Evolutionary conservation across 208 protist species (phyloP).

Genomic region (Acanthamoeba royreba): DNA sequence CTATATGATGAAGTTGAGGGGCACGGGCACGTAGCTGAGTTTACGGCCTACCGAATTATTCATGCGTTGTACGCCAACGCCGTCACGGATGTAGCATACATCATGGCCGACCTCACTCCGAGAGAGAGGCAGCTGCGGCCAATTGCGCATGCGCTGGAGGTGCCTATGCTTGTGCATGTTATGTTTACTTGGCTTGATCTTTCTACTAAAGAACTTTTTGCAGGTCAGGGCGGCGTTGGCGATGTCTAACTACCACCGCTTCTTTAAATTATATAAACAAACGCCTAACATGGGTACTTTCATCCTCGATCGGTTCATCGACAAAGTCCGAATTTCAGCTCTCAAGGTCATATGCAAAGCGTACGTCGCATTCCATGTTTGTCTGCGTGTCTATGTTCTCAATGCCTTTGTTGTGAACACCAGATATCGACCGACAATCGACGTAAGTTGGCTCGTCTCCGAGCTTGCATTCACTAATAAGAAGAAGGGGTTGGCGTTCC

Average conservation of each 20-base stretch:
- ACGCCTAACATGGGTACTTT: slow-evolving; percentile 28
- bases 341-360: slow-evolving; percentile 40
- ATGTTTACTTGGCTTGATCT: neutral
- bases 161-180: neutral
- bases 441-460: neutral
- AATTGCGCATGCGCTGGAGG: slow-evolving; percentile 1
- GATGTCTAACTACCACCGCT: slow-evolving; percentile 10
- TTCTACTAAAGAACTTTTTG: neutral
- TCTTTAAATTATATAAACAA: slow-evolving; percentile 34
- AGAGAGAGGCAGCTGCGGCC: neutral
- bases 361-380: neutral
- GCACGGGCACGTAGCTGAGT: slow-evolving; percentile 35
- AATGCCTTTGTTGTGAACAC: neutral
- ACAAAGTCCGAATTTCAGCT: neutral
- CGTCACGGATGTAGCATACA: neutral
- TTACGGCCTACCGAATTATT: slow-evolving; percentile 61
- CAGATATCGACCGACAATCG: slow-evolving; percentile 7
- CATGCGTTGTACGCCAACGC: slow-evolving; percentile 52
- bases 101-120: slow-evolving; percentile 8
- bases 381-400: neutral
- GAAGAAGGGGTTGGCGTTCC: neutral
- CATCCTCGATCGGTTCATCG: slow-evolving; percentile 33
- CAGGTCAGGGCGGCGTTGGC: slow-evolving; percentile 13
- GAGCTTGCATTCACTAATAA: neutral
- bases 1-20: slow-evolving; percentile 77